These are phyloP conservation scores for Juncus inflexus DNA, from an alignment of 176 grass and related monocot species.

Conservation along the genomic window DNA sequence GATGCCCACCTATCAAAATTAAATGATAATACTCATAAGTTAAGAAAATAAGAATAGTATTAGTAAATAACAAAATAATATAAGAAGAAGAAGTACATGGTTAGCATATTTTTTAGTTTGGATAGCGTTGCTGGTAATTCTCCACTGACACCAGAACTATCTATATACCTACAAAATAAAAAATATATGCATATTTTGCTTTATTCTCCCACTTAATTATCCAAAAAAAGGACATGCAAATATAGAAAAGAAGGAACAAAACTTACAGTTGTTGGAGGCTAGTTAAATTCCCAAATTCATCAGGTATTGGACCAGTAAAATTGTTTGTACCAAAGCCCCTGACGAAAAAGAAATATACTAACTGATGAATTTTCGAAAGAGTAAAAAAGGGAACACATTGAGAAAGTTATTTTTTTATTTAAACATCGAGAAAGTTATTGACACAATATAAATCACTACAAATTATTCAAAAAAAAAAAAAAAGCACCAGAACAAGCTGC, in stretches of 20 bases:
- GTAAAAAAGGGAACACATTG: no score
- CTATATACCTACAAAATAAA: constrained; percentile 46
- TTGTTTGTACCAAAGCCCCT: constrained; percentile 49
- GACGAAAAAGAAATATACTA: constrained; percentile 26
- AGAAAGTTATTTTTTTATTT: no score
- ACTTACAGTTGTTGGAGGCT: constrained; percentile 43
- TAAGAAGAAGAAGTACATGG: constrained; percentile 3
- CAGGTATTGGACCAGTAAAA: constrained; percentile 58
- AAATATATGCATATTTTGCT: no score
- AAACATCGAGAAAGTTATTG: no score
- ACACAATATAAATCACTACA: no score
- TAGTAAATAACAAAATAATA: neutral
- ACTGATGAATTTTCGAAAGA: no score
- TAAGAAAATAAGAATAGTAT: neutral
- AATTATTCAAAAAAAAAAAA: no score
- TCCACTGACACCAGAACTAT: constrained; percentile 60
- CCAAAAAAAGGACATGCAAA: no score
- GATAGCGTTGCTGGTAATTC: constrained; percentile 50
- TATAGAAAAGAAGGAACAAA: no score
- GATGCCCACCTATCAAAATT: constrained; percentile 43
- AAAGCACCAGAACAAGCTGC: no score
- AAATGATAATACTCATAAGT: neutral
- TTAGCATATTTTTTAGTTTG: constrained; percentile 38
- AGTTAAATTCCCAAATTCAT: constrained; percentile 44
- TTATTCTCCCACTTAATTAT: no score